phyloP scores from a whole-genome alignment of 176 grass and related monocot species.

The Rhipidocladum racemiflorum region DNA sequence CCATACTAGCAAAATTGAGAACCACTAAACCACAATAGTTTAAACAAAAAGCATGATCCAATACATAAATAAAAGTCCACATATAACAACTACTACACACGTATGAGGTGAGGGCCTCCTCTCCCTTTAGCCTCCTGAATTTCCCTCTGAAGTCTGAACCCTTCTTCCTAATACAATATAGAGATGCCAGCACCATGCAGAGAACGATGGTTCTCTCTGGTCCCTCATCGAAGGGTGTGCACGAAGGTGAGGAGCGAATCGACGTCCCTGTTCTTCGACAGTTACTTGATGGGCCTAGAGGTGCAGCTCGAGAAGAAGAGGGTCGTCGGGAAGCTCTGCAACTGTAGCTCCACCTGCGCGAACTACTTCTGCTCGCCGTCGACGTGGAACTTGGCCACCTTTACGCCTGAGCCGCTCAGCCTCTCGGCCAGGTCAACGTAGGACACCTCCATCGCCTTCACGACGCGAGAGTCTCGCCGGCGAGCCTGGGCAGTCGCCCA shows the following conservation, averaged over 20 bases:
- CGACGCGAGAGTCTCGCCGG: too few relatives aligned
- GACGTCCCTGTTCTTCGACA: constrained; percentile 77
- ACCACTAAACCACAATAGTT: too few relatives aligned
- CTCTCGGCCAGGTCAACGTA: constrained; percentile 70
- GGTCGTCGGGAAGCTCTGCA: constrained; percentile 82
- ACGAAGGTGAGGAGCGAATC: constrained; percentile 78
- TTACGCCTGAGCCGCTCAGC: constrained; percentile 52
- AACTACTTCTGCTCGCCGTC: constrained; percentile 79
- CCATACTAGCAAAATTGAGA: too few relatives aligned
- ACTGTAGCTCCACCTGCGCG: constrained; percentile 71
- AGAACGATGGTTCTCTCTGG: constrained; percentile 32
- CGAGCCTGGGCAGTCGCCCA: too few relatives aligned
- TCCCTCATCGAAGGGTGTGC: constrained; percentile 65
- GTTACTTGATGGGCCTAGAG: constrained; percentile 76
- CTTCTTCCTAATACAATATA: too few relatives aligned
- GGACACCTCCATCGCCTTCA: constrained; percentile 79
- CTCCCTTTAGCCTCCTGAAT: too few relatives aligned
- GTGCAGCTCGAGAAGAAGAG: constrained; percentile 78
- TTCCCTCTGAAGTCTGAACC: too few relatives aligned
- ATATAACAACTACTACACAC: too few relatives aligned
- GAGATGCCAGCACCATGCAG: neutral
- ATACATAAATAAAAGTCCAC: too few relatives aligned
- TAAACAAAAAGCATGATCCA: too few relatives aligned
- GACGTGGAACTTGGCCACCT: constrained; percentile 76
- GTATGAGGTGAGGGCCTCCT: too few relatives aligned